These are phyloP conservation scores for Cryptococcus depauperatus DNA, from an alignment of 1,284 basidiomycete species.

Conservation along the genomic window DNA sequence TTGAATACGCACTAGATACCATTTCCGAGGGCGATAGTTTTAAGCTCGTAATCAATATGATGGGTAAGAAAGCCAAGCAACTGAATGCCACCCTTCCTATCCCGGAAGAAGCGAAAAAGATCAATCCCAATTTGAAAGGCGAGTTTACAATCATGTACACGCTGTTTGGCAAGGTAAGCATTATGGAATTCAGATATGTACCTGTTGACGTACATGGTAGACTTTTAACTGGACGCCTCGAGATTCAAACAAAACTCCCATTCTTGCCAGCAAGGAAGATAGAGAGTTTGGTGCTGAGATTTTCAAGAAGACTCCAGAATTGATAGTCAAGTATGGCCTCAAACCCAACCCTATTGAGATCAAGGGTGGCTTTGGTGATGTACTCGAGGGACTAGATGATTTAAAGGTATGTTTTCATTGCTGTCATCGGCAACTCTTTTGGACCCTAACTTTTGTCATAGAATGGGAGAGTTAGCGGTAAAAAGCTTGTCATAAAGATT, in stretches of 20 bases:
- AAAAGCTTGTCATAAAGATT: constrained; percentile 20
- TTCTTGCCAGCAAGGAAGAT: constrained; percentile 20
- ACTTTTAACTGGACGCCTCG: constrained; percentile 19
- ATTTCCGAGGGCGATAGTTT: constrained; percentile 30
- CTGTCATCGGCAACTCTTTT: no score
- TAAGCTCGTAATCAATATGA: constrained; percentile 19
- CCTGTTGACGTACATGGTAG: neutral
- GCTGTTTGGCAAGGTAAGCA: constrained; percentile 24
- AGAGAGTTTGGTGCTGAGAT: constrained; percentile 23
- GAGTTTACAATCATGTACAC: constrained; percentile 33
- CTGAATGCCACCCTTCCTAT: constrained; percentile 26
- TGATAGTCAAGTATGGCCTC: constrained; percentile 21
- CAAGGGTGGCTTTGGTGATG: constrained; percentile 23
- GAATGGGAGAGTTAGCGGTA: constrained; percentile 18
- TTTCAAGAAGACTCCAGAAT: constrained; percentile 16
- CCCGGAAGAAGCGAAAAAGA: constrained; percentile 12
- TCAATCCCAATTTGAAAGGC: constrained; percentile 23
- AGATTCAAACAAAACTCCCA: constrained; percentile 5
- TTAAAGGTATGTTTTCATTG: constrained; percentile 18
- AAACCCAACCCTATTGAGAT: constrained; percentile 26
- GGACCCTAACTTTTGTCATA: neutral
- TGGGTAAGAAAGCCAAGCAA: constrained; percentile 22
- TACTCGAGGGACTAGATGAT: constrained; percentile 20
- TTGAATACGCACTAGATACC: constrained; percentile 28
- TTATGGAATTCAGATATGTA: no score